phyloP scores from a whole-genome alignment of 2,329 filamentous ascomycete species.

The Pseudopithomyces maydicus region DNA sequence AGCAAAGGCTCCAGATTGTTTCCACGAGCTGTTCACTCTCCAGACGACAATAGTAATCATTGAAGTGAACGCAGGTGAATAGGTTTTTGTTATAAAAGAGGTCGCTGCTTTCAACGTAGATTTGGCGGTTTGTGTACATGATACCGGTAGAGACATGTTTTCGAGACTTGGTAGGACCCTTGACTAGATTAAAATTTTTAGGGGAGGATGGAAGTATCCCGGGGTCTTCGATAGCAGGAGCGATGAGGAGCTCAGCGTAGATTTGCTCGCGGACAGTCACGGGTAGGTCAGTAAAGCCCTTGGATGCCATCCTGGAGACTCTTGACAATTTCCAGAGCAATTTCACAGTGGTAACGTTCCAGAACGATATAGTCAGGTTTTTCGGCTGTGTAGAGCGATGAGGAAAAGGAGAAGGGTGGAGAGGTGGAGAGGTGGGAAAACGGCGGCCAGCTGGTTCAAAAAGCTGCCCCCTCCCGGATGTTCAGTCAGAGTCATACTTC shows the following conservation, averaged over 20 bases:
- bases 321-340: too few species aligned
- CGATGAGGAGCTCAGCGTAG: conserved; percentile 14
- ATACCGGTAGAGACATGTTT: conserved; percentile 4
- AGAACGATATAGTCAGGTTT: too few species aligned
- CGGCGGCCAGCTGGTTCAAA: too few species aligned
- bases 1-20: background rate
- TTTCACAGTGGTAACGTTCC: too few species aligned
- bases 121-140: conserved; percentile 16
- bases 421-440: too few species aligned
- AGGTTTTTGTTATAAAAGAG: conserved; percentile 16
- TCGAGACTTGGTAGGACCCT: background rate
- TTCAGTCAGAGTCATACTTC: too few species aligned
- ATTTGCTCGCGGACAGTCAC: conserved; percentile 14
- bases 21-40: background rate
- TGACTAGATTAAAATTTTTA: background rate
- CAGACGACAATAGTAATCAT: background rate
- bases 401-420: too few species aligned
- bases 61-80: conserved; percentile 8
- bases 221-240: conserved; percentile 1
- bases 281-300: conserved; percentile 13
- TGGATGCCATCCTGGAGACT: background rate
- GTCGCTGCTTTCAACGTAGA: conserved; percentile 17
- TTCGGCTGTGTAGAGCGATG: background rate
- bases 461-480: too few species aligned
- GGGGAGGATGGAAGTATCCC: background rate